Base-by-base conservation (phyloP, 768 basidiomycete species). In the Lactarius akahatsu region DNA sequence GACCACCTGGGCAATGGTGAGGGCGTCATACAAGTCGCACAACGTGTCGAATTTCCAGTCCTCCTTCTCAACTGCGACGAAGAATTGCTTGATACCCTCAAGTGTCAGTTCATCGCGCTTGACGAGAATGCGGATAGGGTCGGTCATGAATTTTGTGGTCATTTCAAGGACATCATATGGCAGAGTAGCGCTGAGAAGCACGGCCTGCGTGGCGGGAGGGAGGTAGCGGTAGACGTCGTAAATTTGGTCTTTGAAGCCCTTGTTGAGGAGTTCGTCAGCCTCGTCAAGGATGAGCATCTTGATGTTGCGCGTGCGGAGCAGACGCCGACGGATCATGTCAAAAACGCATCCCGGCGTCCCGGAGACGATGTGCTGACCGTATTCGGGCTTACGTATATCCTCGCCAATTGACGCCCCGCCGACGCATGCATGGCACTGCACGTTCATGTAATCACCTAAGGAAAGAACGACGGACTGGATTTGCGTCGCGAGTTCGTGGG, bases 231-330 rank as follows among this genome's bases (percentile, higher is more conserved):
- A 98, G 67, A 98, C 92, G 78, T 99, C 96, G 80, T 98, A 98
- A 75, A 98, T 98, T 79, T 98, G 94, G 77, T 99, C 96, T 79
- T 95, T 96, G 88, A 99, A 98, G 28, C 96, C 96, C 78, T 95
- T 96, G 82, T 95, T 94, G 69, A 98, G 84, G 65, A 99, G 81
- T 76, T 98, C 96, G 76, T 99, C 96, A 64, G 96, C 95, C 78
- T 96, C 94, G 72, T 96, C 94, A 10, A 96, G 86, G 62, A 94
- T 86, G 56, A 96, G 85, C 91, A 41, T 41, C 40, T 41, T 41
- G 40, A 41, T 18, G 40, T 15, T 41, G 16, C 16, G 15, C 15
- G 40, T 41, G 40, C 40, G 16, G 40, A 41, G 40, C 15, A 16
- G 6, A 5, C 16, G 40, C 15, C 40, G 16, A 6, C 16, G 1